These are phyloP conservation scores for Fusarium sterilihyphosum DNA, from an alignment of 2,329 filamentous ascomycete genomes.

Conservation along the genomic window DNA sequence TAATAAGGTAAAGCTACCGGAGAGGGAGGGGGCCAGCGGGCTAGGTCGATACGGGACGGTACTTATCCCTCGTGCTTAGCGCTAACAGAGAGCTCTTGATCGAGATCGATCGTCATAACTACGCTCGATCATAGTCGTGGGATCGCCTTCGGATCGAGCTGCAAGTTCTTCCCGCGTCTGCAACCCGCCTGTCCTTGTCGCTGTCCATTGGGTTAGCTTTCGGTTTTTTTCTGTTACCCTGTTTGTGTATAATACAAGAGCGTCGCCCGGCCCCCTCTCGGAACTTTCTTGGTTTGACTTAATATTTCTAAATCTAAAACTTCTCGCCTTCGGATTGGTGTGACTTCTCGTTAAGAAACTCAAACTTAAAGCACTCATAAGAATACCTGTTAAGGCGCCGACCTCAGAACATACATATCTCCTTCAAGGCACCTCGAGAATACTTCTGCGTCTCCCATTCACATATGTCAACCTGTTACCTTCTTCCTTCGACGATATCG, in stretches of 20 bases:
- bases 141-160: conserved; percentile 41
- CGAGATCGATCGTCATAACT: conserved; percentile 46
- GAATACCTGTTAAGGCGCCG: not conserved
- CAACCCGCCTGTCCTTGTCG: conserved; percentile 16
- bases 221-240: conserved; percentile 11
- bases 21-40: not conserved
- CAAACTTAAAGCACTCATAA: not conserved
- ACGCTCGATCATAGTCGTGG: conserved; percentile 39
- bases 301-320: not conserved
- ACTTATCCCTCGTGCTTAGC: conserved; percentile 33
- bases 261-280: not conserved
- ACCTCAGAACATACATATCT: not conserved
- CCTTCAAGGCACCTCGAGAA: not conserved
- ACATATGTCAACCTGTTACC: not conserved
- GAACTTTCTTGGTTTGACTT: not conserved
- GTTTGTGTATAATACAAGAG: conserved; percentile 29
- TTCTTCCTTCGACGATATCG: not conserved
- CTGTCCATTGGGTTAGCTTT: conserved; percentile 11
- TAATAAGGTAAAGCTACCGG: not conserved
- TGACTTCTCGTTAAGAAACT: not conserved
- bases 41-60: conserved; percentile 34
- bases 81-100: conserved; percentile 41
- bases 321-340: not conserved
- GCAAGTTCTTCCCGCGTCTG: conserved; percentile 18
- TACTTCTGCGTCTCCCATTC: not conserved